Base-by-base conservation (phyloP, 768 basidiomycete genomes). In the Collybia sp. region DNA sequence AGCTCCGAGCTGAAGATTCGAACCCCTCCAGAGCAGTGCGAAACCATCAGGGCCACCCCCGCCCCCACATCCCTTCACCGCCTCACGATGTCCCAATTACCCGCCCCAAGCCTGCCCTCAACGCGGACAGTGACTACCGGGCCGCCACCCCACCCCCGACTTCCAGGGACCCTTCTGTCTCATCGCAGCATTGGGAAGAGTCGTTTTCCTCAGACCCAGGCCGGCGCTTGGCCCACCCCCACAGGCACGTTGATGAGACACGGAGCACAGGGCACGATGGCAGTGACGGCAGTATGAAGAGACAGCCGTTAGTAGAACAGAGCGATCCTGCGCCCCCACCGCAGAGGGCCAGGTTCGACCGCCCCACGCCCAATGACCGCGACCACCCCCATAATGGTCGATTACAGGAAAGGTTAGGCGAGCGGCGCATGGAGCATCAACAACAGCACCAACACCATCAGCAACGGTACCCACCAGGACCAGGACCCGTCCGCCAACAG, bases 151-250 rank as follows among this genome's bases (percentile, higher is more conserved):
- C 61, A 15, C 62, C 65, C 19, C 64, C 62, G 2, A 48, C 57
- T 25, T 54, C 62, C 9, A 55, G 61, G 43, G 60, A 64, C 39
- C 55, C 60, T 2, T 61, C 67, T 5, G 48, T 49, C n/a, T 37
- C 53, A 12, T 60, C 63, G 16, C 53, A 55, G 13, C 47, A 49
- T 16, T 61, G 60, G 48, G 51, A 54, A n/a, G 35, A 13, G n/a
- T 13, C 35, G 4, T 18, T 18, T n/a, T 19, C 44, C 5, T 39
- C 53, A 15, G 52, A 57, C 10, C 49, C 34, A 8, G 45, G 45
- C 34, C 47, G 52, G 31, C 44, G 45, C n/a, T 31, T 40, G 17
- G 11, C 44, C 2, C 59, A 53, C 10, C 44, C 52, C 43, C 49
- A 46, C 19, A 58, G 53, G 8, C 47, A 32, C 36, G 48, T 48